phyloP scores from a whole-genome alignment of 2,329 filamentous ascomycete genomes.

The Penicillium corylophilum region DNA sequence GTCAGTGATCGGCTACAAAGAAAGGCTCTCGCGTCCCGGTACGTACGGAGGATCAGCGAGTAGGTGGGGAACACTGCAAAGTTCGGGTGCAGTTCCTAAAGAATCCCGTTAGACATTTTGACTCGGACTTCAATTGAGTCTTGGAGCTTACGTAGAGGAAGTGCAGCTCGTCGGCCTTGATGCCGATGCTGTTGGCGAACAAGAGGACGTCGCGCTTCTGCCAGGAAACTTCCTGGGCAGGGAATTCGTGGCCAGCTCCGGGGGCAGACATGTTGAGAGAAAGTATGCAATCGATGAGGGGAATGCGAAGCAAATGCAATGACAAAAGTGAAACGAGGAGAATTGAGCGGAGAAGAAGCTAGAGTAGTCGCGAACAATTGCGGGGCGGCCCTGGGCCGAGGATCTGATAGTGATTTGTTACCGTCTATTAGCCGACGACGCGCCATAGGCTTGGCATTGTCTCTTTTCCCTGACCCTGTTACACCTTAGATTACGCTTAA shows the following conservation, averaged over 20 bases:
- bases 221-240: constrained; percentile 74
- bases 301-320: background rate
- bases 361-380: constrained; percentile 20
- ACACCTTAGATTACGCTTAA: background rate
- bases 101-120: constrained; percentile 2
- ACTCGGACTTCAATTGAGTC: background rate
- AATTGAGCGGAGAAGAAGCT: constrained; percentile 8
- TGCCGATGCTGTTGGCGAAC: constrained; percentile 87
- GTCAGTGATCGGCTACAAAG: constrained; percentile 33
- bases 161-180: constrained; percentile 81
- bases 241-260: constrained; percentile 75
- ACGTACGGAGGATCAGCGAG: constrained; percentile 71
- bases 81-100: constrained; percentile 78
- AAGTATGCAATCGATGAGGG: background rate
- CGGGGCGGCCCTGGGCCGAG: constrained; percentile 22
- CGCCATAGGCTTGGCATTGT: constrained; percentile 12
- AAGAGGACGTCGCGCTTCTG: constrained; percentile 83
- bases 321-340: background rate
- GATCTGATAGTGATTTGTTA: constrained; percentile 27
- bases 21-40: background rate
- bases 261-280: constrained; percentile 47
- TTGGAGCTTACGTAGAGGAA: constrained; percentile 72
- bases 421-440: constrained; percentile 17
- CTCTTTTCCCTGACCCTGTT: background rate
- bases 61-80: constrained; percentile 91